Conservation (phyloP, 345 rosid species). For the Melaleuca alternifolia region DNA sequence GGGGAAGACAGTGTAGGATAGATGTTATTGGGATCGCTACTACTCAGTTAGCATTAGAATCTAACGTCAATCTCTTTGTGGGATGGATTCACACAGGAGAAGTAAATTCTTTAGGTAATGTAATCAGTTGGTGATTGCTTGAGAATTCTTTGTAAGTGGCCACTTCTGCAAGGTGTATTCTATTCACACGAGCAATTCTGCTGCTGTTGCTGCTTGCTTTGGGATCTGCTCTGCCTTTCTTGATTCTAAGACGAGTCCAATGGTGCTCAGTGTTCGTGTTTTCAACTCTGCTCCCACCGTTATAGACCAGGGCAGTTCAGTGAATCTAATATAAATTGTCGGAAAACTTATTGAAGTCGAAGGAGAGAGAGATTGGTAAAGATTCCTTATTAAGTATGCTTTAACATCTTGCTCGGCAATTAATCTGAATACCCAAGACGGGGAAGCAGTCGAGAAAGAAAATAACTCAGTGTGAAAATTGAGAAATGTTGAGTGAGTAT, state of each 20-base stretch:
- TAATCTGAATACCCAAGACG: not conserved
- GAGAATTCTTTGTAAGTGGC: not conserved
- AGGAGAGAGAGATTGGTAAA: not conserved
- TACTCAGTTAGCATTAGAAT: not conserved
- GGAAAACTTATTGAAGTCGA: not conserved
- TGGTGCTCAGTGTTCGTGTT: not conserved
- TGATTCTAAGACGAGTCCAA: not conserved
- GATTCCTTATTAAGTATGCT: not conserved
- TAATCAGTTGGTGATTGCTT: not conserved
- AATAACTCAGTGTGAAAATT: not conserved
- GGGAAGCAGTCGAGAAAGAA: not conserved
- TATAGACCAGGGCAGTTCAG: not conserved
- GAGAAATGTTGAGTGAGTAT: not conserved
- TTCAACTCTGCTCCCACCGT: not conserved
- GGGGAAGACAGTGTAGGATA: not conserved
- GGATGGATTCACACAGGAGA: not conserved
- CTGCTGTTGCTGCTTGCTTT: not conserved
- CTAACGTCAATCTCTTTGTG: not conserved
- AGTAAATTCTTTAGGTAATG: not conserved
- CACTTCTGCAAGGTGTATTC: not conserved
- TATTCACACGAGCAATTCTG: not conserved
- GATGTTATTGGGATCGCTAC: not conserved
- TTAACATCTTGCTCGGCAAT: not conserved
- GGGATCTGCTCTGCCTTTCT: not conserved
- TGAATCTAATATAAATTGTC: not conserved